Evolutionary conservation across 495 filamentous ascomycete species (phyloP).

Genomic region (Viridothelium virens): DNA sequence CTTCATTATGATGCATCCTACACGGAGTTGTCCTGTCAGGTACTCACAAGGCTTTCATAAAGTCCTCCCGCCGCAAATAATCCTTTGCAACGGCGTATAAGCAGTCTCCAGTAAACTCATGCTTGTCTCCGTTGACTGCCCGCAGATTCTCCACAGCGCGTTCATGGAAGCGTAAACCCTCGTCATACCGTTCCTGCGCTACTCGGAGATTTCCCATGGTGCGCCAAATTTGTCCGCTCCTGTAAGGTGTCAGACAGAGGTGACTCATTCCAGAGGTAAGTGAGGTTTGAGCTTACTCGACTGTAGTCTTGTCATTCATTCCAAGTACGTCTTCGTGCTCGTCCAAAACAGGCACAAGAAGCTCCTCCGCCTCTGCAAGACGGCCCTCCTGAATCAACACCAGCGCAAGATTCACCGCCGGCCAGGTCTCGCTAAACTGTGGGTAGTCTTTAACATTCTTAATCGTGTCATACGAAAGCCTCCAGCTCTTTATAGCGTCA

Average conservation of each 20-base stretch:
- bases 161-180: slow-evolving; percentile 2
- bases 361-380: neutral
- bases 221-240: slow-evolving; percentile 10
- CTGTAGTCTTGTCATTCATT: slow-evolving; percentile 4
- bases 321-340: slow-evolving; percentile 2
- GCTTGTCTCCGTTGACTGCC: slow-evolving; percentile 6
- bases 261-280: neutral
- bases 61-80: neutral
- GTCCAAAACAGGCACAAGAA: slow-evolving; percentile 3
- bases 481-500: slow-evolving; percentile 5
- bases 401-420: neutral
- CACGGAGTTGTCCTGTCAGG: neutral
- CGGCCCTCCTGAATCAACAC: slow-evolving; percentile 5
- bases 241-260: neutral
- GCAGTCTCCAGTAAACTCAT: slow-evolving; percentile 7
- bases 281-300: neutral
- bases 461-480: slow-evolving; percentile 6
- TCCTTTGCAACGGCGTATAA: slow-evolving; percentile 2
- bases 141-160: slow-evolving; percentile 1
- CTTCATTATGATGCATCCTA: neutral
- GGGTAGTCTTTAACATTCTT: neutral
- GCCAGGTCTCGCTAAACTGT: slow-evolving; percentile 5
- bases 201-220: slow-evolving; percentile 4
- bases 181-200: slow-evolving; percentile 3
- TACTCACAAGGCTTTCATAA: neutral